Evolutionary conservation across 495 filamentous ascomycete species (phyloP), one percentile per base, ranked within the genome.

Genomic region (Talaromyces stipitatus): DNA sequence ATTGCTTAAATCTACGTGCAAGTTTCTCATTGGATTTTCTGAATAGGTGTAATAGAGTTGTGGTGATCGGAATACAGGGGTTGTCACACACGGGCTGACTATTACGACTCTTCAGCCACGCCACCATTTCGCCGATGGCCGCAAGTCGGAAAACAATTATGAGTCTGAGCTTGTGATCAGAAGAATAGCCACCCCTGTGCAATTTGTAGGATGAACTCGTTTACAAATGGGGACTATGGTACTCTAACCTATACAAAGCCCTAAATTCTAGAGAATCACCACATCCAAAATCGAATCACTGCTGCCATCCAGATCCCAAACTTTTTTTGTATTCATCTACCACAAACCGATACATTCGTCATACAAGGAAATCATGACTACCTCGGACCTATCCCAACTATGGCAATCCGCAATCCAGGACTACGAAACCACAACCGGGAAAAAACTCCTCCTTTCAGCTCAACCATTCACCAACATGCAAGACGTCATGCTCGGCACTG

Each of bases 371-470:
- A 27, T 6, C 23, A 50, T 50, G 47, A 23, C 47, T 50, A 50
- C 24, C n/a, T 54, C 26, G 8, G 51, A 54, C 7, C 51, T 54
- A 9, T 12, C 51, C 33, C 51, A 54, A 11, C 26, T 54, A 54
- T 54, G 51, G 51, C 51, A 54, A 28, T 11, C 28, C 10, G 51
- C 51, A 10, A n/a, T 54, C 9, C 29, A 54, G 20, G 51, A 54
- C 33, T 54, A 54, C 33, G 51, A 54, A n/a, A 54, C 16, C 9
- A 33, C 29, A 27, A 54, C 51, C 9, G 33, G 33, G 14, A 54
- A 54, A 7, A 36, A 9, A 36, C 51, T 54, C 20, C 51, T 9
- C 6, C 29, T 54, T n/a, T n/a, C n/a, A 18, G 32, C 11, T 14
- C 22, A 7, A 20, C 50, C 36, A n/a, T 54, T 54, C n/a, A 22